A percentile compares a stretch with the other conserved stretches of the same genome.
Evolutionary conservation across 202 grass and related monocot species (phyloP).

Genomic region (Carex sylvatica): DNA sequence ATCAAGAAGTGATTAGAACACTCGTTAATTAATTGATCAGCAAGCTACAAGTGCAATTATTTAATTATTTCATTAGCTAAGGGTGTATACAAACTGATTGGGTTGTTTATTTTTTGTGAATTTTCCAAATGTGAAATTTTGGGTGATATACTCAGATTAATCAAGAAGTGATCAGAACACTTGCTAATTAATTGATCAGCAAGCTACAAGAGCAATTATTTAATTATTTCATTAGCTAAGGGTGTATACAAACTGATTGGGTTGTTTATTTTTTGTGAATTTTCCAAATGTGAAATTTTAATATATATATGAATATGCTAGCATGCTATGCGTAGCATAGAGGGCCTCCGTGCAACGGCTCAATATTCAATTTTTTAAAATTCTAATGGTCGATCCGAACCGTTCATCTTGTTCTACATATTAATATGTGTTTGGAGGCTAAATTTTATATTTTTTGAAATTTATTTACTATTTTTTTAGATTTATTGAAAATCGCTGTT

Average conservation of each 20-base stretch:
- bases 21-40: neutral
- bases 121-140: constrained; percentile 10
- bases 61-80: neutral
- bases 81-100: neutral
- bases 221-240: neutral
- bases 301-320: too few species aligned
- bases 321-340: too few species aligned
- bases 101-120: neutral
- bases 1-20: constrained; percentile 45
- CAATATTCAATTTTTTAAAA: too few species aligned
- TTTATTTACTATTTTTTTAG: too few species aligned
- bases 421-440: too few species aligned
- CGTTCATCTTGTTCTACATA: too few species aligned
- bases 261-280: neutral
- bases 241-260: neutral
- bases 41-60: neutral
- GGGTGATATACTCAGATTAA: constrained; percentile 68
- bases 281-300: constrained; percentile 6
- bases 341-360: too few species aligned
- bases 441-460: too few species aligned
- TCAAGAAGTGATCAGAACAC: constrained; percentile 45
- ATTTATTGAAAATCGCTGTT: too few species aligned
- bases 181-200: neutral
- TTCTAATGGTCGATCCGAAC: too few species aligned
- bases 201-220: neutral